Percentiles rank a stretch among this genome's conserved stretches.
Evolutionary conservation across 2,329 filamentous ascomycete species (phyloP).

Genomic region (Rutstroemia sp.): DNA sequence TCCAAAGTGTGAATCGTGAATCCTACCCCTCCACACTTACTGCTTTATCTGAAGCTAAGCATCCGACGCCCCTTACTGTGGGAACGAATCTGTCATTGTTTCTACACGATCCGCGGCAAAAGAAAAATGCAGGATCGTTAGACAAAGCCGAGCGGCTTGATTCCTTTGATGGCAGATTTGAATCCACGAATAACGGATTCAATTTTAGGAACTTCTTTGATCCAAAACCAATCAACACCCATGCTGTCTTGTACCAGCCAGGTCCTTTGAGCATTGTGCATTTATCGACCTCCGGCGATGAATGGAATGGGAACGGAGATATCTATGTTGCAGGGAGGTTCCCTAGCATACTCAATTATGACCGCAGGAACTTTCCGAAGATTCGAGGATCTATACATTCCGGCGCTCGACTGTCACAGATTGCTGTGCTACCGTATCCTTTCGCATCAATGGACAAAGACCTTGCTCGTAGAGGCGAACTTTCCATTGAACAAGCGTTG

Average conservation of each 20-base stretch:
- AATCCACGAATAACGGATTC: slow-evolving; percentile 15
- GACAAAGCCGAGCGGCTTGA: slow-evolving; percentile 18
- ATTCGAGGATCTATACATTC: slow-evolving; percentile 76
- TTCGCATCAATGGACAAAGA: slow-evolving; percentile 57
- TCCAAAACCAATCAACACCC: slow-evolving; percentile 45
- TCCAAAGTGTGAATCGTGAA: slow-evolving; percentile 61
- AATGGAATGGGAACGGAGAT: slow-evolving; percentile 48
- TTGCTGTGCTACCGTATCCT: slow-evolving; percentile 62
- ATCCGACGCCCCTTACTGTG: slow-evolving; percentile 68
- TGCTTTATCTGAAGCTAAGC: slow-evolving; percentile 63
- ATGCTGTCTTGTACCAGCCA: slow-evolving; percentile 70
- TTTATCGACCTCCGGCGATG: slow-evolving; percentile 46
- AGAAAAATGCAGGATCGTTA: slow-evolving; percentile 19
- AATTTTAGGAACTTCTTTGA: slow-evolving; percentile 28
- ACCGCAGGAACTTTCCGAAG: slow-evolving; percentile 75
- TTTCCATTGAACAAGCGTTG: slow-evolving; percentile 47
- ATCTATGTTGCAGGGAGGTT: slow-evolving; percentile 89
- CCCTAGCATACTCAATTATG: slow-evolving; percentile 62
- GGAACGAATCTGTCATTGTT: slow-evolving; percentile 77
- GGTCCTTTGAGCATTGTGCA: slow-evolving; percentile 80
- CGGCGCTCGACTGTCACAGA: slow-evolving; percentile 67
- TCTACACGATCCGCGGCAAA: slow-evolving; percentile 66
- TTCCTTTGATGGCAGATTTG: slow-evolving; percentile 23
- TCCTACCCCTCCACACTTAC: slow-evolving; percentile 78
- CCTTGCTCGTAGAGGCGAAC: slow-evolving; percentile 44